A percentile compares a stretch with the other conserved stretches of the same genome.
phyloP scores from a whole-genome alignment of 768 basidiomycete species.

The Suillus tomentosus region DNA sequence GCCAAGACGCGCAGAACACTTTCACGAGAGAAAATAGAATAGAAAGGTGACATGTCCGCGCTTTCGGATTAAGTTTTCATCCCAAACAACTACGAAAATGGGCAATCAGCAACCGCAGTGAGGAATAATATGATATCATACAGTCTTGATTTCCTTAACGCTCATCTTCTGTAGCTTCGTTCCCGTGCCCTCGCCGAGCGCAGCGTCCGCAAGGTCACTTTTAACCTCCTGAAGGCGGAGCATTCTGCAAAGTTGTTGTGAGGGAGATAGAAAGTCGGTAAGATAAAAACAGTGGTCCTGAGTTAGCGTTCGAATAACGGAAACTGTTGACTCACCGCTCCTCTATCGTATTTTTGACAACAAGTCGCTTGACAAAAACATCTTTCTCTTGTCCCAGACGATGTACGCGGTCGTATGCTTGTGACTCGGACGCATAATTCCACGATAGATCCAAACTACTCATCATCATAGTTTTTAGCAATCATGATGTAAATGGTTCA shows the following conservation, averaged over 20 bases:
- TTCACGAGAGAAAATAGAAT: neutral
- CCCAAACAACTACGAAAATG: constrained; percentile 27
- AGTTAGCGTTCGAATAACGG: neutral
- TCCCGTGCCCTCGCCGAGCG: constrained; percentile 68
- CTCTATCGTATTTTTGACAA: constrained; percentile 71
- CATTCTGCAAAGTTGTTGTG: constrained; percentile 46
- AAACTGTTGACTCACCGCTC: constrained; percentile 53
- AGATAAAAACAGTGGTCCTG: neutral
- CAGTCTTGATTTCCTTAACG: constrained; percentile 68
- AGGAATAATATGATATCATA: constrained; percentile 30
- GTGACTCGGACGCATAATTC: constrained; percentile 73
- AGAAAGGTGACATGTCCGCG: neutral
- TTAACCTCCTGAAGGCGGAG: constrained; percentile 70
- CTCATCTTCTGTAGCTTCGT: constrained; percentile 64
- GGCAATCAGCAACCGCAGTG: neutral
- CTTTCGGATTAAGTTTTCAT: constrained; percentile 20
- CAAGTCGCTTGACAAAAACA: constrained; percentile 67
- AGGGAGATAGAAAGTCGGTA: neutral
- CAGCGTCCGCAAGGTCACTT: constrained; percentile 63
- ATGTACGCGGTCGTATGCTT: constrained; percentile 63
- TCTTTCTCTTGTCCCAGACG: constrained; percentile 71
- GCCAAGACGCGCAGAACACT: no score
- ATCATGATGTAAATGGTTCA: neutral
- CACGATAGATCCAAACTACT: constrained; percentile 70
- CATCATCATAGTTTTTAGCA: neutral